Base-by-base conservation (phyloP, 2,329 filamentous ascomycete genomes). In the Teratosphaeria nubilosa region DNA sequence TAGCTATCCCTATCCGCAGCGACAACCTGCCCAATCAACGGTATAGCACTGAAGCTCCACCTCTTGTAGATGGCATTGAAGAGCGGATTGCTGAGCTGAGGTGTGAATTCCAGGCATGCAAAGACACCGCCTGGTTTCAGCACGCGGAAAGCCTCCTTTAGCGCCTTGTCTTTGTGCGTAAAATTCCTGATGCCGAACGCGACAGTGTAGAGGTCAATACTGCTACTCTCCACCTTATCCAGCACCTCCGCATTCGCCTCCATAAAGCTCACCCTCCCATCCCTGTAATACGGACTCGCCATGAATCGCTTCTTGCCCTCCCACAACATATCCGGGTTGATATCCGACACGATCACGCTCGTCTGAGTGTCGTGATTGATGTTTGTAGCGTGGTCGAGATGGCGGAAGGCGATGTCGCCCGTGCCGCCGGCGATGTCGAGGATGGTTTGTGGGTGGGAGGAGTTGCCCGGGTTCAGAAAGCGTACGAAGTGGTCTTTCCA, bases 401-500 rank as follows among this genome's bases (percentile, higher is more conserved):
- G 87, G 65, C 94, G 91, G 78, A 97, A 96, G 59, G 94, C 94
- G 70, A 99, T 96, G 76, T 99, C 94, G 65, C 94, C 94, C 5
- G 94, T 97, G 67, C 94, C 94, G 70, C 95, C 94, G 45, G 95
- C 94, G 56, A 99, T 90, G 75, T 99, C 94, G 70, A 99, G 87
- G 72, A 99, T 90, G 76, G 78, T 84, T 81, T 85, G 86, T 6
- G 25, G 51, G 11, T 84, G 74, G 59, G 73, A 70, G 53, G 70
- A 68, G 65, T 77, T 76, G 63, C 91, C 91, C 0, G 94, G 92
- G 72, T 96, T 94, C 32, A 99, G 83, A 34, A 86, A 87, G 65
- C 89, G 86, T 52, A 99, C 92, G 74, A 97, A 99, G 76, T 96
- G 86, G 75, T 97, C 92, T 78, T 88, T 99, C 94, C 94, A 99